These are phyloP conservation scores for Echium plantagineum DNA, from an alignment of 257 asterid species.

Conservation along the genomic window DNA sequence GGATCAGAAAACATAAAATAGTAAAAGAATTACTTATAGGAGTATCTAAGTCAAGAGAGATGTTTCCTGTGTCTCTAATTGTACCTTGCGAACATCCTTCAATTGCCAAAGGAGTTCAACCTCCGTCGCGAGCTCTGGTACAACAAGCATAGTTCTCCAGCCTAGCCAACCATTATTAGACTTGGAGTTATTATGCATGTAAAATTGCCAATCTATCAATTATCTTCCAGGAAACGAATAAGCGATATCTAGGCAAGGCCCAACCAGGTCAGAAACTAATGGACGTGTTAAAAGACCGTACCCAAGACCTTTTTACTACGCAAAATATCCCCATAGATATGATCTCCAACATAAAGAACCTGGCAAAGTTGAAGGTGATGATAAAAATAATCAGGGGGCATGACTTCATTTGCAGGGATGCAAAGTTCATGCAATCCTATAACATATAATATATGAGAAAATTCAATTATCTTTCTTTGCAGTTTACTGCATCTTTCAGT, in stretches of 20 bases:
- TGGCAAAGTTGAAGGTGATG: conserved; percentile 11
- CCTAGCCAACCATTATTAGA: conserved; percentile 32
- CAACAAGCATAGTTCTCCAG: conserved; percentile 99
- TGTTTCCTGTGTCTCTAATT: not conserved
- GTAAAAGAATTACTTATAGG: not conserved
- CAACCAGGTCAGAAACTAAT: not conserved
- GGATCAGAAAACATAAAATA: not conserved
- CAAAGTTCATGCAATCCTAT: not conserved
- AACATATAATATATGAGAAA: too few species aligned
- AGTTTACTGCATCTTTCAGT: not conserved
- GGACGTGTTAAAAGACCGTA: conserved; percentile 14
- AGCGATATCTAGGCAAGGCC: not conserved
- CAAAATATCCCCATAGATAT: conserved; percentile 95
- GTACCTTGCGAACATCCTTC: conserved; percentile 77
- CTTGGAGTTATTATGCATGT: not conserved
- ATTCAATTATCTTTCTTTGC: not conserved
- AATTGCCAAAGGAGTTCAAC: conserved; percentile 75
- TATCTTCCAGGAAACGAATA: not conserved
- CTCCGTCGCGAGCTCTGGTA: conserved; percentile 98
- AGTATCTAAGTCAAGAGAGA: conserved; percentile 1
- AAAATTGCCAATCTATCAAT: not conserved
- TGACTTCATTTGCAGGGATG: not conserved
- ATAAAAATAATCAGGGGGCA: not conserved
- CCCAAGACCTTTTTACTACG: conserved; percentile 96
- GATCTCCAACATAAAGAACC: conserved; percentile 99